Base-by-base conservation (phyloP, 192 early-diverging fungal genomes). In the Mortierella alpina region DNA sequence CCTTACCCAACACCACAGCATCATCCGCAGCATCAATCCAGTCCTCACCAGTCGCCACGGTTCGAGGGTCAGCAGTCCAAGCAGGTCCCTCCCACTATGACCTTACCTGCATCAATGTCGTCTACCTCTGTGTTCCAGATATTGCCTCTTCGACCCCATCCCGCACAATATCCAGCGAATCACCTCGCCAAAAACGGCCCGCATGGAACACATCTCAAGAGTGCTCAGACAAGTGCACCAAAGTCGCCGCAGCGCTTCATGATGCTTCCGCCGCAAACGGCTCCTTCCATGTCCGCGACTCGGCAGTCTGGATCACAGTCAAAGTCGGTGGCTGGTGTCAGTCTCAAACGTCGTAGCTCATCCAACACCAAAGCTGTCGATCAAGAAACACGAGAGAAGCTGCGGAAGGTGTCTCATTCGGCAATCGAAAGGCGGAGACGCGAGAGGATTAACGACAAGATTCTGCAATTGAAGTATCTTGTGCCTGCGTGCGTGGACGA, bases 361-460 rank as follows among this genome's bases (percentile, higher is more conserved):
- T 73, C 82, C 2, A 59, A 45, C n/a, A 52, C 71, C 23, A 76
- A 73, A 13, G 74, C 66, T 10, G 84, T 84, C 10, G 87, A 88
- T 9, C 85, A 88, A 68, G 82, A 78, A 20, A 74, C 82, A 13
- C 88, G 91, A 45, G 93, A 95, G 63, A 75, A 84, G 72, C 88
- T 90, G 65, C 88, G 96, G 18, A 95, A 95, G 65, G 88, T 91
- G 13, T 92, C 93, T 7, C 96, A 97, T 63, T 94, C 93, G 12
- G 91, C 90, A 0, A 96, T 95, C 66, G 96, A 97, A 78, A 87
- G 94, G 7, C 84, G 91, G 50, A 89, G 95, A 57, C 91, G 96
- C 39, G 94, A 96, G 66, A 86, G 92, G 44, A 97, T 93, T 66
- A 97, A 97, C 74, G 90, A 91, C 63, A 91, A 93, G 73, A 92